Percentiles rank a stretch among this genome's conserved stretches.
Evolutionary conservation across 305 asterid genomes (phyloP).

Genomic region (Fraxinus albicans): DNA sequence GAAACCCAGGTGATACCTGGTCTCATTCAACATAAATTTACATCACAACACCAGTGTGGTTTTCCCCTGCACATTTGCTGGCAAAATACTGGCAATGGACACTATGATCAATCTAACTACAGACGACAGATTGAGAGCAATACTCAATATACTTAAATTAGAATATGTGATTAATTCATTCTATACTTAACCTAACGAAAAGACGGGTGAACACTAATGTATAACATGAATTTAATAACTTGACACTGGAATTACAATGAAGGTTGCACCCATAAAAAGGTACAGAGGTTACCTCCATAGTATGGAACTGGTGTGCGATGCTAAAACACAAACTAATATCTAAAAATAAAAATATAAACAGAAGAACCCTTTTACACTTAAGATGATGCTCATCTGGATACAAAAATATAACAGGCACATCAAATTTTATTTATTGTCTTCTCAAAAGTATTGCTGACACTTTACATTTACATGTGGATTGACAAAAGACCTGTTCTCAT

Average conservation of each 20-base stretch:
- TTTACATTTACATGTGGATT: constrained; percentile 63
- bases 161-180: constrained; percentile 15
- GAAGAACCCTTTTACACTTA: constrained; percentile 27
- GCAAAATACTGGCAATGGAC: constrained; percentile 50
- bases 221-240: constrained; percentile 26
- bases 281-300: constrained; percentile 36
- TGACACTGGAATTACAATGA: constrained; percentile 28
- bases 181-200: constrained; percentile 22
- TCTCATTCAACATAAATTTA: constrained; percentile 64
- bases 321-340: constrained; percentile 22
- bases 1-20: constrained; percentile 66
- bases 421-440: constrained; percentile 36
- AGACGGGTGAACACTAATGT: constrained; percentile 25
- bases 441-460: constrained; percentile 40
- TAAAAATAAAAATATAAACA: constrained; percentile 21
- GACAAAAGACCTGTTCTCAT: constrained; percentile 97
- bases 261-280: constrained; percentile 26
- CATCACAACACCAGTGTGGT: constrained; percentile 65
- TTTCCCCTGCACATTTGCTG: constrained; percentile 63
- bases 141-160: constrained; percentile 25
- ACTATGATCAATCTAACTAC: constrained; percentile 48
- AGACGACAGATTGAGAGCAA: constrained; percentile 28
- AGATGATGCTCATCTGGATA: constrained; percentile 32
- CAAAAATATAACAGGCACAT: constrained; percentile 35
- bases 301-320: constrained; percentile 28